phyloP scores from a whole-genome alignment of 208 protist species.

The Crithidia thermophila region DNA sequence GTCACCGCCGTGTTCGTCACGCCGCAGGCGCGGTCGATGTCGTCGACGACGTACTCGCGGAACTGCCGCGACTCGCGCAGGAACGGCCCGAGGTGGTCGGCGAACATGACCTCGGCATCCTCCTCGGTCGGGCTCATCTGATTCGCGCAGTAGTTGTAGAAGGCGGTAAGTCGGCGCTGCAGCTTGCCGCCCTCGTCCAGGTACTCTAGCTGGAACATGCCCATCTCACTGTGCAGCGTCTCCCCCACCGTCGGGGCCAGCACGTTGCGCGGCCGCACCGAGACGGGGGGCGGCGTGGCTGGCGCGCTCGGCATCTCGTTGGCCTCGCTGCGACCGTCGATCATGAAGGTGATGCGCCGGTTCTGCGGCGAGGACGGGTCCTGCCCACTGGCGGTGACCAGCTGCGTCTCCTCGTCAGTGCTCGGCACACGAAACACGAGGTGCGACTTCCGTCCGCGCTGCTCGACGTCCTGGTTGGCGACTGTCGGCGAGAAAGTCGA shows the following conservation, averaged over 20 bases:
- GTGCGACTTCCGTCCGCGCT: too few relatives aligned
- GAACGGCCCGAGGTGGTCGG: constrained; percentile 1
- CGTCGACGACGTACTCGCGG: constrained; percentile 4
- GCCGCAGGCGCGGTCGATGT: neutral
- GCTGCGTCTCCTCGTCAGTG: neutral
- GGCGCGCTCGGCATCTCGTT: neutral
- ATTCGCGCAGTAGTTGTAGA: constrained; percentile 9
- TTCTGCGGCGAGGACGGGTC: neutral
- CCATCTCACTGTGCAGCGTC: constrained; percentile 6
- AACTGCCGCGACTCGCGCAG: constrained; percentile 8
- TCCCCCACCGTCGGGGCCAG: neutral
- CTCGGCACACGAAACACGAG: neutral
- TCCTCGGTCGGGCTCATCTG: neutral
- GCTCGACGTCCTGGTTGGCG: neutral
- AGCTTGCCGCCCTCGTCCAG: constrained; percentile 11
- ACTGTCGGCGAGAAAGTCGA: too few relatives aligned
- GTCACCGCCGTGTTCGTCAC: constrained; percentile 15
- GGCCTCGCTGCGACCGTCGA: neutral
- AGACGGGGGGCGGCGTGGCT: neutral
- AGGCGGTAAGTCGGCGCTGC: constrained; percentile 3
- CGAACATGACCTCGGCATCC: neutral
- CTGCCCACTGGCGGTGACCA: neutral
- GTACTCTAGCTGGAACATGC: constrained; percentile 6
- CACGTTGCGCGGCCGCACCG: neutral
- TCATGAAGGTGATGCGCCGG: constrained; percentile 1